Evolutionary conservation across 2,329 filamentous ascomycete species (phyloP), one percentile per base, ranked within the genome.

Genomic region (Ceratocystis papillata): DNA sequence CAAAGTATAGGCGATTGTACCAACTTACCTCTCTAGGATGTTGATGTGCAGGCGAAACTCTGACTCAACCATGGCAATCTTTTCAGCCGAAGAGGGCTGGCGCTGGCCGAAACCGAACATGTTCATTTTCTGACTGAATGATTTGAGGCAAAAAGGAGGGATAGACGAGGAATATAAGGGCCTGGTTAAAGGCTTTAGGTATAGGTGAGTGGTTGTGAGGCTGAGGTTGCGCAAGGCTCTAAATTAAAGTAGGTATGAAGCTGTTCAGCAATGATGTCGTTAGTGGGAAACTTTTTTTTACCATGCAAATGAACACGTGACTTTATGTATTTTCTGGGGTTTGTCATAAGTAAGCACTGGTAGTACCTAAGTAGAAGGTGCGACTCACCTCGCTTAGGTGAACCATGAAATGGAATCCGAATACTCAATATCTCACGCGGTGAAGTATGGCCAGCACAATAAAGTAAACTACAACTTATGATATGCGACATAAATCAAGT

Each of bases 11-110:
- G 3, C 6, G 12, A 30, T 37, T 8, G 30, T 8, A 25, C 25
- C 64, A 63, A 67, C 70, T 70, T 84, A 97, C 94, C 94, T 89
- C 80, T 91, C 93, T 83, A 96, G 96, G 87, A 97, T 96, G 77
- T 96, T 92, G 69, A 91, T 90, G 72, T 96, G 86, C 82, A 97
- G 92, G 79, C 96, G 94, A 78, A 97, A 90, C 81, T 99, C 95
- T 71, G 90, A 88, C 81, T 99, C 93, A 72, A 95, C 92, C 73
- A 90, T 89, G 73, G 90, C 89, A 76, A 99, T 94, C 84, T 97
- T 99, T 82, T 97, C 89, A 77, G 90, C 92, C 73, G 92, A 96
- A 70, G 90, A 88, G 75, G 92, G 88, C 80, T 96, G 90, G 69
- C 90, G 89, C 67, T 79, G 79, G 70, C 80, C 80, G 71, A 82